phyloP scores from a whole-genome alignment of 148 eudicot species.

The Rhododendron kiyosumense region DNA sequence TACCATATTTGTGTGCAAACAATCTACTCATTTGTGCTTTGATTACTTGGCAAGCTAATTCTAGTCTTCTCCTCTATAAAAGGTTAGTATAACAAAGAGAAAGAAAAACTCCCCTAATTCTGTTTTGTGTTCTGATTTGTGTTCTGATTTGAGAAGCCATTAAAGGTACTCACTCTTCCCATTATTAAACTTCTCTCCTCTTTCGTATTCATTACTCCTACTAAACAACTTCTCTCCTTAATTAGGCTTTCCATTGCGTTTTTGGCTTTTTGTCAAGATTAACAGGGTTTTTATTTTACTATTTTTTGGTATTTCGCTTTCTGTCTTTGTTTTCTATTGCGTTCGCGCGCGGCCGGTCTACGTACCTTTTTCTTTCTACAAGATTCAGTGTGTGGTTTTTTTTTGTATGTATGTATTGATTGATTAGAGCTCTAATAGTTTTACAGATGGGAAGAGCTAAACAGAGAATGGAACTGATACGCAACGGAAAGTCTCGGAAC shows the following conservation, averaged over 20 bases:
- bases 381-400: not conserved
- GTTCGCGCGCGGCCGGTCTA: no score
- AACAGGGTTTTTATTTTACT: no score
- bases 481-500: constrained; percentile 25
- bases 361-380: not conserved
- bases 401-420: no score
- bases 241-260: not conserved
- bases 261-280: not conserved
- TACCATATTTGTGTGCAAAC: not conserved
- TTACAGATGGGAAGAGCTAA: constrained; percentile 40
- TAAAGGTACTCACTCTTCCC: not conserved
- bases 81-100: not conserved
- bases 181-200: not conserved
- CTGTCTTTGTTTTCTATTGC: no score
- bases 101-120: not conserved
- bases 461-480: constrained; percentile 28
- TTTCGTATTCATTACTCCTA: not conserved
- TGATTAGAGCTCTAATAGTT: not conserved
- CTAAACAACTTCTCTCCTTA: not conserved
- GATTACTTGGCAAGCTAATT: not conserved
- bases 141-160: not conserved
- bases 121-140: not conserved
- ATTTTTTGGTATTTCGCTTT: no score
- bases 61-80: not conserved
- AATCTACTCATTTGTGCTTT: not conserved